These are phyloP conservation scores for Globisporangium paddicum DNA, from an alignment of 352 stramenopile genomes.

Conservation along the genomic window DNA sequence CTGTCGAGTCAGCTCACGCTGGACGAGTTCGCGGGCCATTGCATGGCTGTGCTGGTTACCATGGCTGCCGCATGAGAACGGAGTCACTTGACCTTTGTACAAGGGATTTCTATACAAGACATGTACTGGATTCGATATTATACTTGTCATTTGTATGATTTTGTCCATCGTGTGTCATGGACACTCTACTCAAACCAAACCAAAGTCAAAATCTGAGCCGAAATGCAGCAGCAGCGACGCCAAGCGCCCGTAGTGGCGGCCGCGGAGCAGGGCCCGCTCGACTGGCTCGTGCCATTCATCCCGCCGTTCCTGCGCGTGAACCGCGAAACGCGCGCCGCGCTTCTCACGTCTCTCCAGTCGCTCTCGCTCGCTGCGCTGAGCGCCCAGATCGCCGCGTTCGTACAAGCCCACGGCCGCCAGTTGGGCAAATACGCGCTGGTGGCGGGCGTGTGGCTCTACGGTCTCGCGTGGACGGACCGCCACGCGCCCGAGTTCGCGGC, in stretches of 20 bases:
- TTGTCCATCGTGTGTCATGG: too few species aligned
- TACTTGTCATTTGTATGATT: neutral
- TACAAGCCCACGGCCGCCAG: slow-evolving; percentile 20
- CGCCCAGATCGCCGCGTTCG: slow-evolving; percentile 10
- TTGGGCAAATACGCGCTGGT: slow-evolving; percentile 19
- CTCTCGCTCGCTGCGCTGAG: slow-evolving; percentile 13
- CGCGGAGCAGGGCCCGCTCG: slow-evolving; percentile 34
- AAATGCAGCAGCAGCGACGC: slow-evolving; percentile 6
- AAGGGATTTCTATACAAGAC: neutral
- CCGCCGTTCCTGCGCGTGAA: slow-evolving; percentile 77
- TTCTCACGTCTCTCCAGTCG: slow-evolving; percentile 33
- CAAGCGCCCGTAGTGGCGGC: neutral
- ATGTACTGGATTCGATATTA: neutral
- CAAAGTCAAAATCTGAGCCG: neutral
- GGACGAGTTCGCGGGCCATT: slow-evolving; percentile 27
- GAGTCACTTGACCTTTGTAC: neutral
- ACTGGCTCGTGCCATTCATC: slow-evolving; percentile 82
- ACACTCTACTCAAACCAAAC: too few species aligned
- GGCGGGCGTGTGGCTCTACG: slow-evolving; percentile 32
- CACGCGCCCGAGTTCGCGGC: slow-evolving; percentile 48
- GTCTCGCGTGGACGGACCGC: slow-evolving; percentile 40
- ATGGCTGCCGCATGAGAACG: slow-evolving; percentile 20
- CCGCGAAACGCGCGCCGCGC: slow-evolving; percentile 52
- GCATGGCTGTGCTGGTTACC: slow-evolving; percentile 37
- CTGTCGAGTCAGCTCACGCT: slow-evolving; percentile 23